phyloP scores from a whole-genome alignment of 192 early-diverging fungal species.

The Rhizoclosmatium globosum region DNA sequence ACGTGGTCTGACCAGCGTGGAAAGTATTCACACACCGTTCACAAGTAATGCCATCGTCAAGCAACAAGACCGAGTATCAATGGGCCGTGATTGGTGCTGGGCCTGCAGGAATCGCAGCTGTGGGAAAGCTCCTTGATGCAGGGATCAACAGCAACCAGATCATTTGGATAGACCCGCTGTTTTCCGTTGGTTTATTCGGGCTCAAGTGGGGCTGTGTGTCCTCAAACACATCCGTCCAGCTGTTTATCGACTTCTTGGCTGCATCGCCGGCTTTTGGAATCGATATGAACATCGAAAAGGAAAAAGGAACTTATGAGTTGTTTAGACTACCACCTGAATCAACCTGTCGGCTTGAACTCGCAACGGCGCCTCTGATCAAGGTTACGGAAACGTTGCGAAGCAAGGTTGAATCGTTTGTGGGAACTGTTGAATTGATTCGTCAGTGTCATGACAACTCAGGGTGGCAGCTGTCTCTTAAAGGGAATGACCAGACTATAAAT shows the following conservation, averaged over 20 bases:
- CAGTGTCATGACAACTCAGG: neutral
- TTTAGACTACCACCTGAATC: neutral
- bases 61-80: neutral
- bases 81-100: constrained; percentile 31
- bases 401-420: constrained; percentile 7
- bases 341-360: constrained; percentile 11
- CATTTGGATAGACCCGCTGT: constrained; percentile 24
- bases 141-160: constrained; percentile 2
- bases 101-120: constrained; percentile 30
- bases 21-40: too few species aligned
- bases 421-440: neutral
- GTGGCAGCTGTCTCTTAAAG: neutral
- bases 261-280: constrained; percentile 27
- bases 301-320: neutral
- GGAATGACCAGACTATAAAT: neutral
- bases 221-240: constrained; percentile 23
- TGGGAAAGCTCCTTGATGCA: constrained; percentile 32
- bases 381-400: constrained; percentile 5
- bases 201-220: constrained; percentile 27
- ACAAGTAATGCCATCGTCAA: too few species aligned
- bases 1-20: too few species aligned
- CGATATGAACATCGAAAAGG: neutral
- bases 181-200: constrained; percentile 26
- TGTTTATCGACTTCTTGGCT: constrained; percentile 26
- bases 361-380: constrained; percentile 4